A percentile compares a stretch with the other conserved stretches of the same genome.
Conservation (phyloP, 2,329 filamentous ascomycete species). For the Mariannaea sp. region DNA sequence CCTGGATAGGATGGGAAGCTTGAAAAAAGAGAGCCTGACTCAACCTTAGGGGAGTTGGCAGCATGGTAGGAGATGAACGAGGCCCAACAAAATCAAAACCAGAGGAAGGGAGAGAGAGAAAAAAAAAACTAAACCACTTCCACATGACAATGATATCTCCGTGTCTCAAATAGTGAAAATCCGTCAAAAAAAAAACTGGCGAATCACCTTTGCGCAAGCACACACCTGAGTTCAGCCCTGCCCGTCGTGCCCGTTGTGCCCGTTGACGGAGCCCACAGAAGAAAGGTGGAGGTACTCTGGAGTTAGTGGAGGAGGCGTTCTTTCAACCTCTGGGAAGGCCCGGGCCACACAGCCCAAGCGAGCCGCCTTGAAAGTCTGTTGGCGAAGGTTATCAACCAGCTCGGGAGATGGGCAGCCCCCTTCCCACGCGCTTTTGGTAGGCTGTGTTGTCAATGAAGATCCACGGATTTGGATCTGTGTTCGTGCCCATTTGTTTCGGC, state of each 20-base stretch:
- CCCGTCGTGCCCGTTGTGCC: neutral
- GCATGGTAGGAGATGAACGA: neutral
- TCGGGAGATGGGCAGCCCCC: constrained; percentile 10
- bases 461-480: no score
- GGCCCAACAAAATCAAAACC: no score
- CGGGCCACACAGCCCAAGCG: constrained; percentile 9
- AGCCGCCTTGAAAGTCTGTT: neutral
- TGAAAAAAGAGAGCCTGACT: no score
- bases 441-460: no score
- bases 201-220: neutral
- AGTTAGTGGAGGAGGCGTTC: neutral
- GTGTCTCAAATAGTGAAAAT: neutral
- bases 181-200: neutral
- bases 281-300: no score
- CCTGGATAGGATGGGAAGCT: no score
- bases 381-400: no score
- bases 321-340: constrained; percentile 6
- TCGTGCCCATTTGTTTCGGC: no score
- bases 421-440: no score
- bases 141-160: neutral
- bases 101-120: no score
- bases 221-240: constrained; percentile 6
- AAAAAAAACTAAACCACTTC: neutral
- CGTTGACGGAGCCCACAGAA: neutral
- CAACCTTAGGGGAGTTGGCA: no score